Percentiles rank a stretch among this genome's conserved stretches.
These are phyloP conservation scores for Artemisia argyi DNA, from an alignment of 129 eudicot species.

Conservation along the genomic window DNA sequence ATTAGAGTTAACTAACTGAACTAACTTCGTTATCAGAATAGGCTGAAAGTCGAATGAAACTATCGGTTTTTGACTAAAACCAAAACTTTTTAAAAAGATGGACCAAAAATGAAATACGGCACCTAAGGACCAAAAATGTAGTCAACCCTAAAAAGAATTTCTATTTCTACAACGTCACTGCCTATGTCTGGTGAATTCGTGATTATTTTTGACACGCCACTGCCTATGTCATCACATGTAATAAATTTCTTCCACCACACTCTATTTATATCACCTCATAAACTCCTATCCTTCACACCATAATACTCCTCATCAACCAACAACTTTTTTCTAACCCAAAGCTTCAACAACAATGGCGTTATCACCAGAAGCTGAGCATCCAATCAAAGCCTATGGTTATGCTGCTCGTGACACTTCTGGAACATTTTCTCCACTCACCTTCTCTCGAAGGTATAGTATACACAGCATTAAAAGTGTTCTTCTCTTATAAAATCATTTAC, in stretches of 20 bases:
- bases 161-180: background rate
- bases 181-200: background rate
- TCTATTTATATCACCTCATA: conserved; percentile 12
- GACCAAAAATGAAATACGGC: too few relatives aligned
- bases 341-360: conserved; percentile 31
- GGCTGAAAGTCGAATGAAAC: too few relatives aligned
- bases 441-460: conserved; percentile 47
- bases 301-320: background rate
- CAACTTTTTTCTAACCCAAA: background rate
- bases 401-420: conserved; percentile 55
- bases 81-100: too few relatives aligned
- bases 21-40: too few relatives aligned
- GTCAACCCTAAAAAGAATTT: too few relatives aligned
- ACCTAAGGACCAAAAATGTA: too few relatives aligned
- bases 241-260: background rate
- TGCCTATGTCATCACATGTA: background rate
- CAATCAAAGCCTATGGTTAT: conserved; percentile 44
- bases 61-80: too few relatives aligned
- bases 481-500: too few relatives aligned
- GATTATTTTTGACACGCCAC: background rate
- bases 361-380: conserved; percentile 40
- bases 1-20: too few relatives aligned
- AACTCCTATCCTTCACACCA: background rate
- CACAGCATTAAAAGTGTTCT: background rate
- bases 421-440: conserved; percentile 38